Evolutionary conservation across 2,329 filamentous ascomycete genomes (phyloP).

Genomic region (Pezicula rhizophila): DNA sequence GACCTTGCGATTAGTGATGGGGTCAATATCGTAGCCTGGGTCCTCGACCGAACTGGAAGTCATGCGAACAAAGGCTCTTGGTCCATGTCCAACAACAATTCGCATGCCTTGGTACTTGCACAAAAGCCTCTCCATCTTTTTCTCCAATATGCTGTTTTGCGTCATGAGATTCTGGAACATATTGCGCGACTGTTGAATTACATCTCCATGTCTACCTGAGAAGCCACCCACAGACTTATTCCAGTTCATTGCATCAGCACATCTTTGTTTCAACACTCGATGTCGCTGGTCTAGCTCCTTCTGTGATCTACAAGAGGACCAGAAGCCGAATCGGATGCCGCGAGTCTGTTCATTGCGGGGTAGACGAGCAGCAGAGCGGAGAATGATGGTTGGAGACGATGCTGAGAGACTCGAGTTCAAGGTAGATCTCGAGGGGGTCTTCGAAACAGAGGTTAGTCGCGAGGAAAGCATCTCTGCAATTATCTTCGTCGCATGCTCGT

Average conservation of each 20-base stretch:
- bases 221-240: slow-evolving; percentile 35
- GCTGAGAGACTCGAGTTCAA: slow-evolving; percentile 4
- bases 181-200: neutral
- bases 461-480: slow-evolving; percentile 21
- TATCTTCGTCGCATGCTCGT: slow-evolving; percentile 3
- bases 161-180: neutral
- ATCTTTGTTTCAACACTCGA: slow-evolving; percentile 38
- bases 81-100: neutral
- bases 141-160: neutral
- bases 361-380: slow-evolving; percentile 7
- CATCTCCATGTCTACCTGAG: neutral
- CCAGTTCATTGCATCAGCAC: slow-evolving; percentile 39
- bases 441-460: slow-evolving; percentile 12
- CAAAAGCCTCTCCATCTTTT: too few relatives aligned
- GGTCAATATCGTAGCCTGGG: slow-evolving; percentile 45
- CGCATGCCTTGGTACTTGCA: neutral
- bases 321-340: slow-evolving; percentile 42
- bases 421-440: slow-evolving; percentile 7
- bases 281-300: slow-evolving; percentile 40
- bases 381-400: slow-evolving; percentile 7
- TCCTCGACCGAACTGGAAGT: slow-evolving; percentile 5
- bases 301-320: slow-evolving; percentile 37
- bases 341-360: slow-evolving; percentile 34
- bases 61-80: slow-evolving; percentile 19
- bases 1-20: slow-evolving; percentile 52